Evolutionary conservation across 2,329 filamentous ascomycete species (phyloP).

Genomic region (Cladosporium sp.): DNA sequence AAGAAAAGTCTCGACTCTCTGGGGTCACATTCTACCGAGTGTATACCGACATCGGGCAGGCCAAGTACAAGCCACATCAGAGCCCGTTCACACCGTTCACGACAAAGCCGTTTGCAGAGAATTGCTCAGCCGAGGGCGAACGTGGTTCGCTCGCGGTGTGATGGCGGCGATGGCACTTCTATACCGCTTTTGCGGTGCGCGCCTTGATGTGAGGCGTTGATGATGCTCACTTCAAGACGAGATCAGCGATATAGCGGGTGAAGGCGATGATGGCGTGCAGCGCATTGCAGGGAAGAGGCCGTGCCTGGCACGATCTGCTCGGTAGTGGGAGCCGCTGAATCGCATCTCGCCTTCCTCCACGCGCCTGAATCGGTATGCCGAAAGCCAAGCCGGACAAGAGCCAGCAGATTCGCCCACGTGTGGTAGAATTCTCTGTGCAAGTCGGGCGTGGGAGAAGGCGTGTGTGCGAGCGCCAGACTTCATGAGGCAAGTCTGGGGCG

Average conservation of each 20-base stretch:
- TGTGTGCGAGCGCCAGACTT: conserved; percentile 10
- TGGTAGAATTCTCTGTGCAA: conserved; percentile 3
- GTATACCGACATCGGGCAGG: conserved; percentile 6
- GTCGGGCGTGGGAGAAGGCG: neutral
- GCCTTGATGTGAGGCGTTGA: neutral
- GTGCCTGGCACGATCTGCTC: conserved; percentile 1
- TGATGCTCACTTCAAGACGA: neutral
- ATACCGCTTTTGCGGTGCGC: neutral
- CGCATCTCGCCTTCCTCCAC: neutral
- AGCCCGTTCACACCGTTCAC: conserved; percentile 2
- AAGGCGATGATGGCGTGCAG: conserved; percentile 1
- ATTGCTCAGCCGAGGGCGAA: neutral
- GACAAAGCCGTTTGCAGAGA: conserved; percentile 9
- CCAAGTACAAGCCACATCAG: neutral
- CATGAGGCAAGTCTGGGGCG: conserved; percentile 1
- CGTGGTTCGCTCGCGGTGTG: neutral
- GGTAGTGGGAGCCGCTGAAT: conserved; percentile 2
- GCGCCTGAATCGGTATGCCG: conserved; percentile 7
- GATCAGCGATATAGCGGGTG: conserved; percentile 5
- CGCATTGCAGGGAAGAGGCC: neutral
- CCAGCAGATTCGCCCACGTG: conserved; percentile 1
- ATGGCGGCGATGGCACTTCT: neutral
- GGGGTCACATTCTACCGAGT: neutral
- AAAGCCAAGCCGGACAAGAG: neutral
- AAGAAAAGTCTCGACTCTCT: conserved; percentile 6